phyloP scores from a whole-genome alignment of 1,284 basidiomycete genomes.

The Rhodotorula glutinis region DNA sequence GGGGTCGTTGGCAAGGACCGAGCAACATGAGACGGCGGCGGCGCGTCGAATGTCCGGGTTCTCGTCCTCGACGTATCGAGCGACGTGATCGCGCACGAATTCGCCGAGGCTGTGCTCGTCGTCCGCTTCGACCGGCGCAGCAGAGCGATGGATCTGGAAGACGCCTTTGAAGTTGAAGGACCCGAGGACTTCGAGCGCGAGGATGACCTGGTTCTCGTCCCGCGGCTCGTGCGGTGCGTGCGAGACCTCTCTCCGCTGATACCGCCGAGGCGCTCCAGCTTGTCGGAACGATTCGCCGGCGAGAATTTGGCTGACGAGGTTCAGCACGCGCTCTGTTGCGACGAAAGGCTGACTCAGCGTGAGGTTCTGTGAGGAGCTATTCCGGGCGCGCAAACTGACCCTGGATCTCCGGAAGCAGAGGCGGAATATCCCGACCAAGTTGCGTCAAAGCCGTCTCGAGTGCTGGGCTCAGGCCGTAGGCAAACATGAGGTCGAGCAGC shows the following conservation, averaged over 20 bases:
- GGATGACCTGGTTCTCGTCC: constrained; percentile 62
- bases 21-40: constrained; percentile 89
- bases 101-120: constrained; percentile 83
- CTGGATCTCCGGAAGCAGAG: constrained; percentile 88
- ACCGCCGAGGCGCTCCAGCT: constrained; percentile 61
- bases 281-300: constrained; percentile 80
- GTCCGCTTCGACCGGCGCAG: constrained; percentile 9
- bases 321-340: constrained; percentile 71
- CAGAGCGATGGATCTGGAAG: constrained; percentile 37
- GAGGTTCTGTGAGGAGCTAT: background rate
- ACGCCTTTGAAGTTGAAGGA: constrained; percentile 90
- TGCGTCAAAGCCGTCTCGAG: constrained; percentile 79
- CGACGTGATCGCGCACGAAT: constrained; percentile 86
- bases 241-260: constrained; percentile 24
- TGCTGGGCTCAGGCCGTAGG: constrained; percentile 86
- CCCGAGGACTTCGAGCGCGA: constrained; percentile 84
- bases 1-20: constrained; percentile 87
- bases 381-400: constrained; percentile 52
- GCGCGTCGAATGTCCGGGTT: constrained; percentile 82
- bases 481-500: constrained; percentile 94
- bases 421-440: constrained; percentile 85
- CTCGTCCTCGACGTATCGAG: constrained; percentile 94
- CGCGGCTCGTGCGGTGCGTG: constrained; percentile 15
- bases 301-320: constrained; percentile 73
- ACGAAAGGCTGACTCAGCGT: constrained; percentile 7